phyloP scores from a whole-genome alignment of 352 stramenopile genomes.

The Phytophthora pseudosyringae region DNA sequence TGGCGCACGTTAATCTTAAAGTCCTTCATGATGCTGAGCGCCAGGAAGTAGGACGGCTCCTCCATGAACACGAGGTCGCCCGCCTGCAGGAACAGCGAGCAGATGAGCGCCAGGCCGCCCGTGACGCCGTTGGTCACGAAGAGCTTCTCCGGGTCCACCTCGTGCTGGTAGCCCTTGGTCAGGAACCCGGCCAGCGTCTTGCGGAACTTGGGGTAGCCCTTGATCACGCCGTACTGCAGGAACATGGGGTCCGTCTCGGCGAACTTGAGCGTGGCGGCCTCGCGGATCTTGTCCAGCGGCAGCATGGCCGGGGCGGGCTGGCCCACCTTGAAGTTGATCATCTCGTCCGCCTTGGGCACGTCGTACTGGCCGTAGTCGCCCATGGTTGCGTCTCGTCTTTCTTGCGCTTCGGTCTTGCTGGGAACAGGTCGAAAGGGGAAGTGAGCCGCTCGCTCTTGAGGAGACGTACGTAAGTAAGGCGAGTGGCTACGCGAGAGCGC shows the following conservation, averaged over 20 bases:
- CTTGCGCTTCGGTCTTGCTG: constrained; percentile 7
- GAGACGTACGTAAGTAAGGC: constrained; percentile 17
- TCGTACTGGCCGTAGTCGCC: constrained; percentile 89
- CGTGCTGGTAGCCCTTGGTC: constrained; percentile 74
- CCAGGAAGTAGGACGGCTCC: constrained; percentile 95
- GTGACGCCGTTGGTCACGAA: constrained; percentile 95
- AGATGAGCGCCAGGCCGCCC: constrained; percentile 92
- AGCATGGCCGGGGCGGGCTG: constrained; percentile 85
- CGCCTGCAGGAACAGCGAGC: constrained; percentile 84
- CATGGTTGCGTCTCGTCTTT: constrained; percentile 42
- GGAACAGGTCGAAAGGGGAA: constrained; percentile 19
- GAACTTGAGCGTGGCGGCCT: constrained; percentile 84
- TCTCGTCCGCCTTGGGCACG: constrained; percentile 75
- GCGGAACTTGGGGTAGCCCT: constrained; percentile 90
- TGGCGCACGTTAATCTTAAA: constrained; percentile 92
- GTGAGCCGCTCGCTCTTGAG: constrained; percentile 11
- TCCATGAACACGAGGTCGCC: constrained; percentile 95
- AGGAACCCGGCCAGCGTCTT: constrained; percentile 79
- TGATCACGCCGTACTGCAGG: constrained; percentile 90
- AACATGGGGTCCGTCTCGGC: constrained; percentile 86
- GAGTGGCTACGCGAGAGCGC: constrained; percentile 24
- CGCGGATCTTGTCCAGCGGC: constrained; percentile 87
- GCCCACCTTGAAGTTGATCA: constrained; percentile 93
- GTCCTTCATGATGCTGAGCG: constrained; percentile 93
- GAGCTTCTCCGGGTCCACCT: constrained; percentile 83